Conservation (phyloP, 2,329 filamentous ascomycete species). For the Pseudogymnoascus destructans region DNA sequence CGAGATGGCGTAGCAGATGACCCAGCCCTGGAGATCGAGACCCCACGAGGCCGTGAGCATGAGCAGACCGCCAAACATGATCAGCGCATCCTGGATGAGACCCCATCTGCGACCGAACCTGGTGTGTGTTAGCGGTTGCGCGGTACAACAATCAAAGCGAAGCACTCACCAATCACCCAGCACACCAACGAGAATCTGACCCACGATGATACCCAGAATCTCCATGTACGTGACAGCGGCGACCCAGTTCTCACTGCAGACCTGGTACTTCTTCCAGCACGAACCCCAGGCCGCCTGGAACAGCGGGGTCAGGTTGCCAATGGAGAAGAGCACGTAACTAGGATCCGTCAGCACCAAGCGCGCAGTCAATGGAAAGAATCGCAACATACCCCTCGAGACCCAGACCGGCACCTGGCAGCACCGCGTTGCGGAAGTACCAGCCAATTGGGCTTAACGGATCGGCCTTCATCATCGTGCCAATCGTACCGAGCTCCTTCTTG, state of each 20-base stretch:
- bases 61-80: conserved; percentile 87
- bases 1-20: conserved; percentile 92
- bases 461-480: conserved; percentile 71
- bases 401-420: conserved; percentile 83
- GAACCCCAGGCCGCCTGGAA: conserved; percentile 60
- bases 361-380: not conserved
- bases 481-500: conserved; percentile 48
- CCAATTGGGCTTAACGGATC: conserved; percentile 74
- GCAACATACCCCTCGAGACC: conserved; percentile 61
- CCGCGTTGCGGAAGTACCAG: conserved; percentile 82
- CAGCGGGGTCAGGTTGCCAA: conserved; percentile 79
- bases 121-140: conserved; percentile 25
- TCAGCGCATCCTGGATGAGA: conserved; percentile 83
- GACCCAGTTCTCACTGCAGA: conserved; percentile 70
- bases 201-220: conserved; percentile 87
- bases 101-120: conserved; percentile 88
- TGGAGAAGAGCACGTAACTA: conserved; percentile 90
- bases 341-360: not conserved
- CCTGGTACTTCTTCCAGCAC: conserved; percentile 58
- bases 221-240: conserved; percentile 81
- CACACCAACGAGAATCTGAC: conserved; percentile 78
- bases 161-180: conserved; percentile 49
- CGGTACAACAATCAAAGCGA: conserved; percentile 2
- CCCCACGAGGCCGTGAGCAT: conserved; percentile 93
- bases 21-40: conserved; percentile 76